Evolutionary conservation across 2,329 filamentous ascomycete species (phyloP).

Genomic region (Xylaria sp.): DNA sequence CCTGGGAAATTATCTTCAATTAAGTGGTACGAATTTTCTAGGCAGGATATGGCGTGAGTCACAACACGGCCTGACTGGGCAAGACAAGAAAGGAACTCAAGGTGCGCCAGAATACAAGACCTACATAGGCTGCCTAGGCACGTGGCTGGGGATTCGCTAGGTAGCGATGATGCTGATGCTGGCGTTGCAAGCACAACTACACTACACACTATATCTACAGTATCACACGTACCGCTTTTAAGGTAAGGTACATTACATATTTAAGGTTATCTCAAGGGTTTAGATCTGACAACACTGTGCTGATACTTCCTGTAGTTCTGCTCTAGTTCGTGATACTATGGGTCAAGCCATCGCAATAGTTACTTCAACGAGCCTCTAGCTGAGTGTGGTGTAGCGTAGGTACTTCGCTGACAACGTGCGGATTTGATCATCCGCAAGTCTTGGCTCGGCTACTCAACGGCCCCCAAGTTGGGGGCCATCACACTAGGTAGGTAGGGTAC

Average conservation of each 20-base stretch:
- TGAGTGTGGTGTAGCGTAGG: not conserved
- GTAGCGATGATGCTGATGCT: not conserved
- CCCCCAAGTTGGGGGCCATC: slow-evolving; percentile 22
- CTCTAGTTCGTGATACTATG: slow-evolving; percentile 9
- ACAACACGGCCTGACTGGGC: not conserved
- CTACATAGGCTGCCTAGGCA: not conserved
- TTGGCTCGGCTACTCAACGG: not conserved
- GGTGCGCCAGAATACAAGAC: not conserved
- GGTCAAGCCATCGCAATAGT: not conserved
- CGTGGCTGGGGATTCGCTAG: not conserved
- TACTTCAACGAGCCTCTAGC: not conserved
- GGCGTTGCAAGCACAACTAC: not conserved
- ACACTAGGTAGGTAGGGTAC: not conserved
- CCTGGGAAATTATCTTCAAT: not conserved
- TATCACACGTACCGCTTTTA: not conserved
- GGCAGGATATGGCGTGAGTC: not conserved
- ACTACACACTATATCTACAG: not conserved
- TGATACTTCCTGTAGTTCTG: slow-evolving; percentile 9
- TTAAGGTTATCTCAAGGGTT: slow-evolving; percentile 14
- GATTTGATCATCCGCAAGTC: slow-evolving; percentile 12
- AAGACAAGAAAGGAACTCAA: not conserved
- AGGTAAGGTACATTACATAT: not conserved
- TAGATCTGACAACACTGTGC: slow-evolving; percentile 6
- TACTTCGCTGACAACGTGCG: slow-evolving; percentile 36
- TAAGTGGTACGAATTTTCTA: not conserved